These are phyloP conservation scores for Aspergillus candidus DNA, from an alignment of 2,329 filamentous ascomycete species.

Conservation along the genomic window DNA sequence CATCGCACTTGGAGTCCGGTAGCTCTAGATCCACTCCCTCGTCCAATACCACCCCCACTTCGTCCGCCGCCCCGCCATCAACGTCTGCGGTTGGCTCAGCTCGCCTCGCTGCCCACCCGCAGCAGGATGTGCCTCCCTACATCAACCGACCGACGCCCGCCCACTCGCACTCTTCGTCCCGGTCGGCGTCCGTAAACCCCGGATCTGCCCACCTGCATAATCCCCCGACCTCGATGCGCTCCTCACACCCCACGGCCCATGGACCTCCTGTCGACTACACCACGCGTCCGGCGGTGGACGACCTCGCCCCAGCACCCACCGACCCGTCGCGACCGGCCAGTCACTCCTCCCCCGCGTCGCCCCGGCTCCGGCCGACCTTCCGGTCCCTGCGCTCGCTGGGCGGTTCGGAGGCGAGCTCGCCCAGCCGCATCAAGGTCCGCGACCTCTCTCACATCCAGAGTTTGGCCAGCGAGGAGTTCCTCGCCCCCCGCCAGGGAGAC, in stretches of 20 bases:
- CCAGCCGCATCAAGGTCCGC: conserved; percentile 68
- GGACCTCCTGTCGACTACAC: conserved; percentile 10
- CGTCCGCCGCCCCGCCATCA: conserved; percentile 31
- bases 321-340: conserved; percentile 22
- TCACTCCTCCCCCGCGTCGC: conserved; percentile 40
- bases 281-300: conserved; percentile 7
- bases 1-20: conserved; percentile 18
- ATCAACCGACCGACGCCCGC: conserved; percentile 24
- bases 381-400: conserved; percentile 40
- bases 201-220: conserved; percentile 13
- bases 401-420: conserved; percentile 42
- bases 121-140: conserved; percentile 33
- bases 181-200: conserved; percentile 19
- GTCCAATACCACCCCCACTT: conserved; percentile 31
- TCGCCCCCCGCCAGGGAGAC: conserved; percentile 48
- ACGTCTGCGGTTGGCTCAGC: conserved; percentile 27
- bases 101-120: conserved; percentile 23
- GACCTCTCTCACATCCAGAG: conserved; percentile 88
- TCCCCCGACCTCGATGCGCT: conserved; percentile 45
- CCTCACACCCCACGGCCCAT: conserved; percentile 11
- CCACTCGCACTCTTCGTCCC: conserved; percentile 19
- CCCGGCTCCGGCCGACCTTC: conserved; percentile 41
- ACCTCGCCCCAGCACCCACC: conserved; percentile 21
- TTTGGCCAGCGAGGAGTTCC: conserved; percentile 72
- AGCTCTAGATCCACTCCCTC: conserved; percentile 27